Conservation (phyloP, 345 rosid genomes). For the Moricandia moricandioides region DNA sequence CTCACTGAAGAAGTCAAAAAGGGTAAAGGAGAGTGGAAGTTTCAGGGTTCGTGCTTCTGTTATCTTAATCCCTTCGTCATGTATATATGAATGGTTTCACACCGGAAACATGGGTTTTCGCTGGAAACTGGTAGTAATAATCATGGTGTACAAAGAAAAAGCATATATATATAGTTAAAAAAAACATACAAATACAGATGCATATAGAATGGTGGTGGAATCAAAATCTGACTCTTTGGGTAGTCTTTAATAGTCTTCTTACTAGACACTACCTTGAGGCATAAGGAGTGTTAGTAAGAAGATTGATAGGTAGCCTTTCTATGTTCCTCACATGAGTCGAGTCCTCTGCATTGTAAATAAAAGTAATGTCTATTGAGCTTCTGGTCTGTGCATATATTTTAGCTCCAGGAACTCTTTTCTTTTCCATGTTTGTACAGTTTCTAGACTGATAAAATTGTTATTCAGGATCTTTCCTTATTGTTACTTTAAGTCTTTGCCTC, state of each 20-base stretch:
- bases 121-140: slow-evolving; percentile 43
- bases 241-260: slow-evolving; percentile 27
- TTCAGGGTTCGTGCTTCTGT: slow-evolving; percentile 43
- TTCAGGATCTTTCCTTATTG: background rate
- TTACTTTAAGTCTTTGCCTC: background rate
- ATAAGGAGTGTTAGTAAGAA: slow-evolving; percentile 22
- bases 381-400: slow-evolving; percentile 24
- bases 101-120: slow-evolving; percentile 53
- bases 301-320: slow-evolving; percentile 17
- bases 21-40: slow-evolving; percentile 54
- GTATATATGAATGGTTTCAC: slow-evolving; percentile 40
- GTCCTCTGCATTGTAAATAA: slow-evolving; percentile 31
- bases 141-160: slow-evolving; percentile 36
- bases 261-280: slow-evolving; percentile 19
- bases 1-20: slow-evolving; percentile 46
- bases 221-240: slow-evolving; percentile 83
- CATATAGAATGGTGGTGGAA: slow-evolving; percentile 41
- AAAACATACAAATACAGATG: slow-evolving; percentile 14
- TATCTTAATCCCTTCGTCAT: slow-evolving; percentile 28
- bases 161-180: slow-evolving; percentile 10
- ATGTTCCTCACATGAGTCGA: background rate
- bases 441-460: slow-evolving; percentile 13
- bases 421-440: slow-evolving; percentile 27
- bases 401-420: slow-evolving; percentile 6
- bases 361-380: background rate